Evolutionary conservation across 257 asterid species (phyloP), one percentile per base, ranked within the genome.

Genomic region (Haberlea rhodopensis): DNA sequence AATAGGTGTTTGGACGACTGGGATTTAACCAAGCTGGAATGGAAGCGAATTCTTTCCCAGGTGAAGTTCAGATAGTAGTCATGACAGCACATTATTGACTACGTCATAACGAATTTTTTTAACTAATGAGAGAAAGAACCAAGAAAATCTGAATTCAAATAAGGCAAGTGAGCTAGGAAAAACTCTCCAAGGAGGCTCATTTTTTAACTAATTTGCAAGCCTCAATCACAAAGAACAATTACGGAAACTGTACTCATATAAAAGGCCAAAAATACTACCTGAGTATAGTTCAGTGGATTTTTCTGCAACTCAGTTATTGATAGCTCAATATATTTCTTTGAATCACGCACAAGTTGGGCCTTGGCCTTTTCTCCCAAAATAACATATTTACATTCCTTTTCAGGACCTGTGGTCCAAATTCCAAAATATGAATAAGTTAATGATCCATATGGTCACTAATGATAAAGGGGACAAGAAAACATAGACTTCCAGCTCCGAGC

Each of bases 291-390:
- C 68, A 94, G 84, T 66, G 96, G 95, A 76, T 94, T 84, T 60
- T 90, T 94, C 84, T 90, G 97, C 82, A 87, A 73, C 83, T 94
- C 99, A 8, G 95, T 83, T 13, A 94, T 19, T n/a, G 80, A 55
- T 65, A 94, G 60, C 59, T 78, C 84, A 65, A 94, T 94, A 70
- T 79, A 72, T 53, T 84, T 84, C 82, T 72, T 90, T 1, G 99
- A 86, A 76, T 90, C 96, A 31, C 99, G 91, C 54, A 94, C 63
- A 70, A 94, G 85, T 75, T 94, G 97, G 53, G 88, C 96, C 85
- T 86, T 94, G 28, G 92, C 99, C 85, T 94, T 94, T 43, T 94
- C 99, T 80, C 99, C 99, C 86, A 90, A 69, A 66, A 94, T 49
- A 59, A 90, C 95, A 82, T 83, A 94, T 60, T 80, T 90, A 64